These are phyloP conservation scores for Naegleria fowleri DNA, from an alignment of 208 protist species.

Conservation along the genomic window DNA sequence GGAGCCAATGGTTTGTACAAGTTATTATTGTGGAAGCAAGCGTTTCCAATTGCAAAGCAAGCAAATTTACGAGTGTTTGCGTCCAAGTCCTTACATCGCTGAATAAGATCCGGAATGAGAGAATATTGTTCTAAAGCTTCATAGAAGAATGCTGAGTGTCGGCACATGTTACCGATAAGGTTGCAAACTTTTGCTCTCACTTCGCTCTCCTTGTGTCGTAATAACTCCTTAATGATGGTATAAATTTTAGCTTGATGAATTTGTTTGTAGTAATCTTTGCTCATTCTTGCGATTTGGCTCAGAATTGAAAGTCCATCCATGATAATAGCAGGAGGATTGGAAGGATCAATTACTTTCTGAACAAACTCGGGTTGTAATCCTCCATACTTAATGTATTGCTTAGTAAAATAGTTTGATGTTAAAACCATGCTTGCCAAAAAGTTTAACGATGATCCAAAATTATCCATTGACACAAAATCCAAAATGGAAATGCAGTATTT, in stretches of 20 bases:
- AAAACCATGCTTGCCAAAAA: slow-evolving; percentile 73
- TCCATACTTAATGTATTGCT: slow-evolving; percentile 70
- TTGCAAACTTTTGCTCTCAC: slow-evolving; percentile 83
- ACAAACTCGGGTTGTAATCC: slow-evolving; percentile 66
- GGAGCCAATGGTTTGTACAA: slow-evolving; percentile 68
- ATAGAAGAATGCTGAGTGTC: slow-evolving; percentile 85
- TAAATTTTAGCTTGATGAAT: slow-evolving; percentile 74
- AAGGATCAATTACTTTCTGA: slow-evolving; percentile 63
- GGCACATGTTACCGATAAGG: slow-evolving; percentile 86
- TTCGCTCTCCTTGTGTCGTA: slow-evolving; percentile 62
- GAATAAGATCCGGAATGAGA: slow-evolving; percentile 65
- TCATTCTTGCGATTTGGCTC: slow-evolving; percentile 75
- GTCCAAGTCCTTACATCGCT: slow-evolving; percentile 71
- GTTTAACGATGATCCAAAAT: slow-evolving; percentile 66
- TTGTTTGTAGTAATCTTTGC: slow-evolving; percentile 68
- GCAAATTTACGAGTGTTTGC: slow-evolving; percentile 81
- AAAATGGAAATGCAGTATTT: slow-evolving; percentile 66
- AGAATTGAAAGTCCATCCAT: slow-evolving; percentile 76
- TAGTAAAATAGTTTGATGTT: slow-evolving; percentile 62
- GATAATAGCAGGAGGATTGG: slow-evolving; percentile 61
- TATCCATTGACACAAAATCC: slow-evolving; percentile 66
- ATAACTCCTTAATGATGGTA: slow-evolving; percentile 53
- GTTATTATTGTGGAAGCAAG: slow-evolving; percentile 77
- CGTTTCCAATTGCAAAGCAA: slow-evolving; percentile 89
- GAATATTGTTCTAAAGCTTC: slow-evolving; percentile 58